phyloP scores from a whole-genome alignment of 352 stramenopile genomes.

The Phytophthora rubi region DNA sequence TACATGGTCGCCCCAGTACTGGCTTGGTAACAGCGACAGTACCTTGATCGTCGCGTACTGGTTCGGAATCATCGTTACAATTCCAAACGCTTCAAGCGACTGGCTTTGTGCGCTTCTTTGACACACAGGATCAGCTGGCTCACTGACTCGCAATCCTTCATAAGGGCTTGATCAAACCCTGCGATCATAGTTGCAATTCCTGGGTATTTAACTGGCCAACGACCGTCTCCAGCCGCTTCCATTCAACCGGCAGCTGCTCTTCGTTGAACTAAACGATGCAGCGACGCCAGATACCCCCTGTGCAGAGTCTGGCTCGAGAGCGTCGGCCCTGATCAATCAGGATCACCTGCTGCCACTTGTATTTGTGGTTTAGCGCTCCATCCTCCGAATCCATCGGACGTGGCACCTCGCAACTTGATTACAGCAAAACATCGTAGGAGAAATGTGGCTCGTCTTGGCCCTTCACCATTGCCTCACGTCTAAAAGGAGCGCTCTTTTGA shows the following conservation, averaged over 20 bases:
- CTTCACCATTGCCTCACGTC: neutral
- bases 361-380: neutral
- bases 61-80: neutral
- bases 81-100: neutral
- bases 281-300: neutral
- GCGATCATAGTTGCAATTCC: neutral
- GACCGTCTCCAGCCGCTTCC: neutral
- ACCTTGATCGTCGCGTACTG: neutral
- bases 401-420: neutral
- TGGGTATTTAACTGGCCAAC: neutral
- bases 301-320: neutral
- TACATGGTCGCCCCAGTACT: conserved; percentile 9
- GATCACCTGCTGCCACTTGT: conserved; percentile 4
- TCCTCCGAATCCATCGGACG: neutral
- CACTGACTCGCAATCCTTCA: neutral
- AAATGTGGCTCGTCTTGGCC: neutral
- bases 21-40: neutral
- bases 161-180: conserved; percentile 3
- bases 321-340: conserved; percentile 1
- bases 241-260: neutral
- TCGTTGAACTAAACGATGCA: neutral
- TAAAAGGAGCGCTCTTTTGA: neutral
- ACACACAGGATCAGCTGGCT: neutral
- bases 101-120: neutral
- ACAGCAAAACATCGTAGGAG: neutral